Conservation (phyloP, 352 stramenopile species). For the Globisporangium echinulatum region DNA sequence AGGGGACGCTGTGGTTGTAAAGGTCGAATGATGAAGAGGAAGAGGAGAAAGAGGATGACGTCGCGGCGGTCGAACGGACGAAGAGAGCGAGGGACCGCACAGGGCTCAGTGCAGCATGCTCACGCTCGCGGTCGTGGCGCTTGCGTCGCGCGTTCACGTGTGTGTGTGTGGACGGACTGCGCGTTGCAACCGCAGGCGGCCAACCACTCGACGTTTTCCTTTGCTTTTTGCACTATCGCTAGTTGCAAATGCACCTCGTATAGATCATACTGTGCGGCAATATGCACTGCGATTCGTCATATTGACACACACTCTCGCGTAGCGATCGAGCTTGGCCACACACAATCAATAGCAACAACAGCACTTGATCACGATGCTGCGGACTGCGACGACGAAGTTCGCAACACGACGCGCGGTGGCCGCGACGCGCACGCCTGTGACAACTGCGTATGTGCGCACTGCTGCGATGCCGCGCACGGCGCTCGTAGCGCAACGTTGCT, state of each 20-base stretch:
- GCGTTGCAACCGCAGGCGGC: background rate
- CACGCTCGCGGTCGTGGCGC: background rate
- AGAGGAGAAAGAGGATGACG: background rate
- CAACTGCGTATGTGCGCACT: background rate
- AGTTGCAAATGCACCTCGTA: too few species aligned
- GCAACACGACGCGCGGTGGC: background rate
- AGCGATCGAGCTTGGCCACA: too few species aligned
- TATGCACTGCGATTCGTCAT: too few species aligned
- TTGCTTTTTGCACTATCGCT: background rate
- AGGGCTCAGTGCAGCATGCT: slow-evolving; percentile 12
- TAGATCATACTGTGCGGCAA: too few species aligned
- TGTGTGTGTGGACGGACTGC: background rate
- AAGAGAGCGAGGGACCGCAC: background rate
- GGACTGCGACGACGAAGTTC: background rate
- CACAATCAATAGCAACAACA: background rate
- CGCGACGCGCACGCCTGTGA: background rate
- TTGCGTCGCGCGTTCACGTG: too few species aligned
- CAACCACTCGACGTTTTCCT: background rate
- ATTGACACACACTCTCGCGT: too few species aligned
- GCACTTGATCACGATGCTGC: background rate
- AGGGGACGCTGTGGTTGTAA: background rate
- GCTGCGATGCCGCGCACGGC: background rate
- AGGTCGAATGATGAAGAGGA: background rate
- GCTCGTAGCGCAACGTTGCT: slow-evolving; percentile 5
- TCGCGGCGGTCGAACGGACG: background rate